Evolutionary conservation across 352 stramenopile genomes (phyloP), one percentile per base, ranked within the genome.

Genomic region (Blastocystis hominis): DNA sequence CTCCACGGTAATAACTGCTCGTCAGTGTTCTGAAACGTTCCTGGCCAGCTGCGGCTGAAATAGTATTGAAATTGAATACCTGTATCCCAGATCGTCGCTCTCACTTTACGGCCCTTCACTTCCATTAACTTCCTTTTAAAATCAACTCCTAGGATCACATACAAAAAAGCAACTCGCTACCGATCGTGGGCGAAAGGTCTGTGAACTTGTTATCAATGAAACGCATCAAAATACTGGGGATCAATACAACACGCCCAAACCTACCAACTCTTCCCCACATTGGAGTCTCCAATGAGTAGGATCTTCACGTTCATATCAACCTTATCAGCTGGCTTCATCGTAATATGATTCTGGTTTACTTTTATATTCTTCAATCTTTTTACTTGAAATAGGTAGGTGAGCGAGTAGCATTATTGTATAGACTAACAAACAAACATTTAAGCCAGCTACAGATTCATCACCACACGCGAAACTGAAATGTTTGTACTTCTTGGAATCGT

Each of bases 111-210:
- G 80, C 92, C 92, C 79, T 95, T 93, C 72, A 96, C 91, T 70
- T 95, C 91, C 91, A 96, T 94, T 92, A 95, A 53, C 89, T 96
- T 95, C 70, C 96, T 92, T 89, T 96, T 96, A 89, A 96, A 97
- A 77, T 97, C 94, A 64, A 97, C 93, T 78, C 93, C 93, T 84
- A 66, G 3, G 10, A 93, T 88, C 17, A 62, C 66, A 40, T 15
- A 64, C 75, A 56, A 62, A 30, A 54, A 2, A 53, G n/a, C 2
- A 20, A 55, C 1, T 15, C 17, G 1, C 47, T 84, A 84, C 72
- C 72, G 75, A 96, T 96, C n/a, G 93, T 97, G 88, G 91, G 94
- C 86, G 95, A 92, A 30, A 94, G 90, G 78, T 95, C 92, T 75
- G 94, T 93, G 61, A 96, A 97, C 53, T 92, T 95, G 88, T 95